Evolutionary conservation across 2,329 filamentous ascomycete species (phyloP).

Genomic region (Aspergillus piperis): DNA sequence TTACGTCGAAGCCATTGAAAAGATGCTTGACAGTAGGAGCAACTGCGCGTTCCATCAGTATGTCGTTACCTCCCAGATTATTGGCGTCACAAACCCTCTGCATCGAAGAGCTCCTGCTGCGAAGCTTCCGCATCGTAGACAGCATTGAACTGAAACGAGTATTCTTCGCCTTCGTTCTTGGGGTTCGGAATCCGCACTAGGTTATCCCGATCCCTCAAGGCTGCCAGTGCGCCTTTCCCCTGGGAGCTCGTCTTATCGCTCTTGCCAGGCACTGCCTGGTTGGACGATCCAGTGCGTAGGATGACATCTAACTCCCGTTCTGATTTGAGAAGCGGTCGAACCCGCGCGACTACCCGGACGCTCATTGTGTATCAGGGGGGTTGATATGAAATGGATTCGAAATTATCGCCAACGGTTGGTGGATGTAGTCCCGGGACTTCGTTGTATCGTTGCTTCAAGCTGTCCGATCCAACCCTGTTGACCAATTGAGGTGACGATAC

Average conservation of each 20-base stretch:
- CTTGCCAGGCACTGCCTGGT: constrained; percentile 20
- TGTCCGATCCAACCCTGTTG: not conserved
- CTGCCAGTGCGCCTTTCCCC: constrained; percentile 28
- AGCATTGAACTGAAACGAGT: constrained; percentile 90
- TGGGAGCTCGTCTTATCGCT: constrained; percentile 29
- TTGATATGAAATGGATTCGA: not conserved
- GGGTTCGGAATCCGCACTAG: constrained; percentile 89
- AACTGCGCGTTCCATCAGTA: constrained; percentile 57
- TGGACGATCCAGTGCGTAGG: constrained; percentile 63
- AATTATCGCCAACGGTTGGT: not conserved
- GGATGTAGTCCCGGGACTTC: not conserved
- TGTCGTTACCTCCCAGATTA: constrained; percentile 3
- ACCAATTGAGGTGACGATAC: not conserved
- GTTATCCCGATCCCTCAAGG: constrained; percentile 57
- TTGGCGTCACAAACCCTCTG: constrained; percentile 67
- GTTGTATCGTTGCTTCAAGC: not conserved
- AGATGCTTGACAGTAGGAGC: constrained; percentile 86
- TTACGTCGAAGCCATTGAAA: constrained; percentile 80
- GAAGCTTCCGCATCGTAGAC: constrained; percentile 80
- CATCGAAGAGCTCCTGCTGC: constrained; percentile 85
- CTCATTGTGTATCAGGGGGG: constrained; percentile 35
- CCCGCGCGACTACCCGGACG: constrained; percentile 85
- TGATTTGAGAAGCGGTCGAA: constrained; percentile 81
- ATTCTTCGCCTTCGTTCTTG: constrained; percentile 87
- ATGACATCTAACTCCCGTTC: constrained; percentile 89